Evolutionary conservation across 2,329 filamentous ascomycete species (phyloP).

Genomic region (Diaporthe sp.): DNA sequence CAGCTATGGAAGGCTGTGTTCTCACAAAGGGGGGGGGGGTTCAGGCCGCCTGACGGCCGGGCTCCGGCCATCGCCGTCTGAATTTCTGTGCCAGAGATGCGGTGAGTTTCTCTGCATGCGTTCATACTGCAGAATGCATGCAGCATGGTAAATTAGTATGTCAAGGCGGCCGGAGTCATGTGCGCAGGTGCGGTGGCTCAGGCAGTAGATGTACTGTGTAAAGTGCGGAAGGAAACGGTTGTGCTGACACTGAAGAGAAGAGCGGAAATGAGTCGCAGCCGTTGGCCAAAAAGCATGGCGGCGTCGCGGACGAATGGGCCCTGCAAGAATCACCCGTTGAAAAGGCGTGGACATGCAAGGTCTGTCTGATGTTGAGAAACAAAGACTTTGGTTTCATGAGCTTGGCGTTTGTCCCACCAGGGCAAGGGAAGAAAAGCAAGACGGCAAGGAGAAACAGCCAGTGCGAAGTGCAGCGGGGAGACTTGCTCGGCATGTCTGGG

Average conservation of each 20-base stretch:
- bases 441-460: conserved; percentile 3
- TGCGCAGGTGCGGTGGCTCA: neutral
- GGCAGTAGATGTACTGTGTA: neutral
- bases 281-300: neutral
- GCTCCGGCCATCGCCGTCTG: neutral
- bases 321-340: neutral
- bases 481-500: neutral
- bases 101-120: neutral
- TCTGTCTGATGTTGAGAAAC: conserved; percentile 18
- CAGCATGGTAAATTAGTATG: neutral
- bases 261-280: neutral
- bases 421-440: neutral
- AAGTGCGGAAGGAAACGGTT: neutral
- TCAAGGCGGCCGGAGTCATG: neutral
- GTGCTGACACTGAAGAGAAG: neutral
- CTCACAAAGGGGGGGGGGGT: neutral
- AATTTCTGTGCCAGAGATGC: neutral
- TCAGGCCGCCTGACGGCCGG: neutral
- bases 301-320: neutral
- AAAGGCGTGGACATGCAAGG: neutral
- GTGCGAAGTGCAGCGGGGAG: neutral
- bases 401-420: conserved; percentile 16
- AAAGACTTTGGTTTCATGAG: conserved; percentile 24
- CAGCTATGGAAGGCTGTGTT: too few species aligned
- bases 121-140: neutral